Evolutionary conservation across 345 rosid species (phyloP), one percentile per base, ranked within the genome.

Genomic region (Microcos paniculata): DNA sequence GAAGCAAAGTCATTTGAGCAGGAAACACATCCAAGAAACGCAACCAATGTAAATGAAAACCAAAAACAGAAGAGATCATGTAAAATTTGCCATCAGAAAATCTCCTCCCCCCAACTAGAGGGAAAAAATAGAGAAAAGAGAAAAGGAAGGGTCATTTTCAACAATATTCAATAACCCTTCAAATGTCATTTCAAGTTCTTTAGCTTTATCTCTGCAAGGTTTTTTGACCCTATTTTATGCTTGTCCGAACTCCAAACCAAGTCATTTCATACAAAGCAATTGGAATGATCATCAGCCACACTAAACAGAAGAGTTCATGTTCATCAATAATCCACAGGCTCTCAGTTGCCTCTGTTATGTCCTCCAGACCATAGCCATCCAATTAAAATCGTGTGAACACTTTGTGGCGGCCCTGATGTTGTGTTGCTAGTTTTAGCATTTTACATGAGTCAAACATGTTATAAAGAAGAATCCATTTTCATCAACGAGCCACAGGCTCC

Each of bases 1-100:
- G 84, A 80, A 82, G 77, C 55, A 16, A 67, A 63, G 33, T 74
- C 53, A 72, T 67, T 26, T 18, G 23, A 46, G 43, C 72, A 51
- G 75, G 46, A 69, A 40, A 64, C 55, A 24, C 21, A 64, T 21
- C 62, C 59, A 30, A 67, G 31, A 14, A 63, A 76, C n/a, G 42
- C 43, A 55, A 52, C 21, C 58, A 70, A 35, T 8, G 28, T 15
- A 24, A 45, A 30, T 11, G 2, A 52, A 40, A 57, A 51, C 2
- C 53, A 24, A 45, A 45, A 78, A 63, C 5, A n/a, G n/a, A 51
- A 23, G 18, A 43, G 11, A 33, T 73, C 58, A 43, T 18, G 9
- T 14, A 18, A 11, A 62, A 40, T 35, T 35, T 58, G 35, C 30
- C 14, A 13, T 35, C 62, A 57, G 62, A 56, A 56, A 61, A 61